Percentiles rank a stretch among this genome's conserved stretches.
These are phyloP conservation scores for Cyanodermella asteris DNA, from an alignment of 2,329 filamentous ascomycete genomes.

Conservation along the genomic window DNA sequence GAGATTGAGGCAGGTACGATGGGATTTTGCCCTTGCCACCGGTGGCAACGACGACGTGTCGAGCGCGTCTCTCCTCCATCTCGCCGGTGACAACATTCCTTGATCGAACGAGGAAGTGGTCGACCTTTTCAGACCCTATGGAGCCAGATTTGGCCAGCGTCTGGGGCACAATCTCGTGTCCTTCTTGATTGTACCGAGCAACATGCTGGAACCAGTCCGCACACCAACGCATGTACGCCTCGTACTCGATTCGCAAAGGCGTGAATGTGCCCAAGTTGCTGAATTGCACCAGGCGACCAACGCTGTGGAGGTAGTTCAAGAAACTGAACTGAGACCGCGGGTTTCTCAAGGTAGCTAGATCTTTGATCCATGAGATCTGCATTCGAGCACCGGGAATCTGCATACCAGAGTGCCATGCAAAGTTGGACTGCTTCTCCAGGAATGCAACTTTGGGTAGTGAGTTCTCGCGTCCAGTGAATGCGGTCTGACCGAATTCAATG, in stretches of 20 bases:
- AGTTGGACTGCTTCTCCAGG: slow-evolving; percentile 61
- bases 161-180: slow-evolving; percentile 44
- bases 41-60: slow-evolving; percentile 39
- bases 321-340: slow-evolving; percentile 86
- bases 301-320: slow-evolving; percentile 73
- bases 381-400: slow-evolving; percentile 80
- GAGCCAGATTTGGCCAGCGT: slow-evolving; percentile 22
- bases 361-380: slow-evolving; percentile 96
- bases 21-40: slow-evolving; percentile 52
- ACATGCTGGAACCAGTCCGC: slow-evolving; percentile 52
- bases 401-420: slow-evolving; percentile 93
- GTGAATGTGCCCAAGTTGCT: slow-evolving; percentile 73
- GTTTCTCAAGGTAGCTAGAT: slow-evolving; percentile 72
- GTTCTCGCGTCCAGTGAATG: slow-evolving; percentile 19
- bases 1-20: slow-evolving; percentile 28
- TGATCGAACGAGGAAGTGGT: slow-evolving; percentile 46
- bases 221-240: slow-evolving; percentile 92
- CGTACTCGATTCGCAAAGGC: too few species aligned
- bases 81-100: slow-evolving; percentile 31
- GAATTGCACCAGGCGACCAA: slow-evolving; percentile 68
- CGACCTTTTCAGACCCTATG: too few species aligned
- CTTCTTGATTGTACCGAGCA: slow-evolving; percentile 59
- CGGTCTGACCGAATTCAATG: slow-evolving; percentile 22
- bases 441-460: slow-evolving; percentile 54
- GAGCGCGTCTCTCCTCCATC: slow-evolving; percentile 17